Evolutionary conservation across 257 asterid species (phyloP), one percentile per base, ranked within the genome.

Genomic region (Catharanthus roseus): DNA sequence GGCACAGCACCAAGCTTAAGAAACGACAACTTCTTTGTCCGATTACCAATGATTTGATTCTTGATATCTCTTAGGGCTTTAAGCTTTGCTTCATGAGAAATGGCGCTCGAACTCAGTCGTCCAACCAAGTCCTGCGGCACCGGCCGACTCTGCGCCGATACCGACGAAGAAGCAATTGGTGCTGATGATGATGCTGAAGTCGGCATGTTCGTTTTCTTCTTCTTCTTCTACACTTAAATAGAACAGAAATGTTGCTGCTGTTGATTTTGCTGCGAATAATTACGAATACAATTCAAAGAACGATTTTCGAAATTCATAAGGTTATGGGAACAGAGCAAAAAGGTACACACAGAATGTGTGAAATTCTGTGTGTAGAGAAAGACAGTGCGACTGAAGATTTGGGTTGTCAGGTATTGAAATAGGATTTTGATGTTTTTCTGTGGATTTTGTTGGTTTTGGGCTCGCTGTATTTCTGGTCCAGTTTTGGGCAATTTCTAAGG

Each of bases 31-130:
- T 93, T 93, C 72, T 89, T 90, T 1, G 97, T 93, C 10, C 90
- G 98, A 75, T 89, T 93, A 13, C 98, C 98, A 21, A 93, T 93
- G 19, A 93, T 93, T 72, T 87, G 97, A 74, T 93, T 93, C 84
- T 93, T 93, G 71, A 93, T 79, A 68, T 87, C 96, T 79, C 98
- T 82, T 73, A 93, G 69, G 11, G 91, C 86, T 75, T 88, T 88
- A 42, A 93, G 88, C 79, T 88, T 89, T 57, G 74, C 71, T 51
- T 86, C 91, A 75, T 49, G 66, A 0, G 89, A 76, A 8, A 84
- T 72, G 60, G 80, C 67, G 15, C 74, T 26, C 6, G 89, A 87
- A 74, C 80, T 83, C 68, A 87, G 84, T 65, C 83, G 82, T 19
- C 81, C 81, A 82, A 93, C 87, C 82, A 93, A 74, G 82, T 83